These are phyloP conservation scores for Xerocomellus amylosporus DNA, from an alignment of 768 basidiomycete genomes.

Conservation along the genomic window DNA sequence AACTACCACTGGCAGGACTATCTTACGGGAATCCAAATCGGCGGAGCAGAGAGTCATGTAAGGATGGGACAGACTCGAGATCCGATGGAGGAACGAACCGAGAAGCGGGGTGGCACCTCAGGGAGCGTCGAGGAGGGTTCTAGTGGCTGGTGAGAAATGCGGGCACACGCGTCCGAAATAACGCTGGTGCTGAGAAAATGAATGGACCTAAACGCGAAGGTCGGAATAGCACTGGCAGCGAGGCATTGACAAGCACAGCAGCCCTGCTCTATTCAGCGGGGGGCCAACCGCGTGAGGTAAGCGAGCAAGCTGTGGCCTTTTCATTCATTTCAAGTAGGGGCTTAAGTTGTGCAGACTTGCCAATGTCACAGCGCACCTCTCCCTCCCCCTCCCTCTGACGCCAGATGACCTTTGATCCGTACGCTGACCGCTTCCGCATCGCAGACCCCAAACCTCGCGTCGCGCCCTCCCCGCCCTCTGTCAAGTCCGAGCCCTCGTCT, in stretches of 20 bases:
- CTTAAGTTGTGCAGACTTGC: not conserved
- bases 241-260: not conserved
- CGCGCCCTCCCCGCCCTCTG: conserved; percentile 11
- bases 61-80: not conserved
- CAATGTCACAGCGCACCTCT: not conserved
- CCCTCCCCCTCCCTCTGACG: not conserved
- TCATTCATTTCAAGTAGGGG: conserved; percentile 6
- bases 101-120: not conserved
- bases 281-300: conserved; percentile 17
- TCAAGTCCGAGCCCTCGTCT: conserved; percentile 32
- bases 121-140: not conserved
- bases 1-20: too few relatives aligned
- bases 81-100: not conserved
- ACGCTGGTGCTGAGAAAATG: conserved; percentile 1
- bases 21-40: not conserved
- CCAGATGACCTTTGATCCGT: conserved; percentile 26
- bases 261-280: too few relatives aligned
- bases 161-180: not conserved
- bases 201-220: not conserved
- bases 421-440: conserved; percentile 16
- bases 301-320: not conserved
- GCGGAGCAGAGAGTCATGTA: too few relatives aligned
- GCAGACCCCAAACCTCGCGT: conserved; percentile 8
- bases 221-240: conserved; percentile 2
- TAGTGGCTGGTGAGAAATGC: conserved; percentile 6